These are phyloP conservation scores for Aspergillus heteromorphus DNA, from an alignment of 495 filamentous ascomycete genomes.

Conservation along the genomic window DNA sequence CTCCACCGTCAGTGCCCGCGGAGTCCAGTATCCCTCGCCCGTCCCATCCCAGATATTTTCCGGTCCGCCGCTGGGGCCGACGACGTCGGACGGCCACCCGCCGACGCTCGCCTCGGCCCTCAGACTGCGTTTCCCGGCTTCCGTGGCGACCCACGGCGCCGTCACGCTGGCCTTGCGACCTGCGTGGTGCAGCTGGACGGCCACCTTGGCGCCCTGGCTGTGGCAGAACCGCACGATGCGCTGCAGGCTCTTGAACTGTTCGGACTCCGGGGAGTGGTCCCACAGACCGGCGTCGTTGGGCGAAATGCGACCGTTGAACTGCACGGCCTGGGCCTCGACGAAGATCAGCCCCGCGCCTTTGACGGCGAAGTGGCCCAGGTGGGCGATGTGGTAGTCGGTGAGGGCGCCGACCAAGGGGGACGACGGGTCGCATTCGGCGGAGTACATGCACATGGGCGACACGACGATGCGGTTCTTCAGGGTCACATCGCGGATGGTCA, in stretches of 20 bases:
- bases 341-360: slow-evolving; percentile 62
- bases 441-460: slow-evolving; percentile 60
- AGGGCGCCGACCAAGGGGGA: slow-evolving; percentile 52
- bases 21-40: slow-evolving; percentile 28
- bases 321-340: slow-evolving; percentile 64
- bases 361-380: slow-evolving; percentile 56
- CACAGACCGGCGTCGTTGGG: slow-evolving; percentile 67
- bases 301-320: slow-evolving; percentile 64
- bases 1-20: slow-evolving; percentile 34
- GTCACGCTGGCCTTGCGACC: slow-evolving; percentile 66
- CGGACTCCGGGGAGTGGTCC: slow-evolving; percentile 44
- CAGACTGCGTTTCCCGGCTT: slow-evolving; percentile 27
- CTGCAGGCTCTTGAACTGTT: slow-evolving; percentile 59
- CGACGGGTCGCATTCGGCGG: slow-evolving; percentile 39
- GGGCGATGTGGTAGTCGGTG: slow-evolving; percentile 66
- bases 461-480: slow-evolving; percentile 69
- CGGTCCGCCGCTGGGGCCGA: slow-evolving; percentile 49
- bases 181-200: slow-evolving; percentile 69
- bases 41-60: slow-evolving; percentile 43
- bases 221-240: slow-evolving; percentile 56
- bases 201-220: slow-evolving; percentile 60
- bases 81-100: slow-evolving; percentile 66
- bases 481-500: slow-evolving; percentile 60
- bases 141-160: slow-evolving; percentile 52
- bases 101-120: slow-evolving; percentile 48